Percentiles rank a stretch among this genome's conserved stretches.
Conservation (phyloP, 1,139 yeast genomes). For the Suzukiozyma palmioleophila region DNA sequence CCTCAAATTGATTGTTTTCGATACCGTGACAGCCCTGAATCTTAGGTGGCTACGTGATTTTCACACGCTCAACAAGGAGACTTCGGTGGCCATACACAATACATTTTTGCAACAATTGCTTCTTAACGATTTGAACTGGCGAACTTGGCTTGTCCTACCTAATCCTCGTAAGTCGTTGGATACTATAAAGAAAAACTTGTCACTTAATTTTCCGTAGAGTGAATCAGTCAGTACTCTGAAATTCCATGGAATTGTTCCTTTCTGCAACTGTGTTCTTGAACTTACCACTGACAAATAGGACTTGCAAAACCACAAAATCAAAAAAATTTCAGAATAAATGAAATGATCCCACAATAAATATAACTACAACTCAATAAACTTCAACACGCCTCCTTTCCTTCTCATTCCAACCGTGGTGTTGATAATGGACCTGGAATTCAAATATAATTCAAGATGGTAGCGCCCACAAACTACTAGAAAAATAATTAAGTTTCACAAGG, state of each 20-base stretch:
- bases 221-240: conserved; percentile 1
- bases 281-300: no score
- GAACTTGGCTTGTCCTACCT: background rate
- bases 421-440: no score
- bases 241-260: background rate
- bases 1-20: conserved; percentile 16
- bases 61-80: conserved; percentile 6
- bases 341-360: no score
- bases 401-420: no score
- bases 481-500: background rate
- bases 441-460: no score
- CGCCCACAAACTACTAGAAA: background rate
- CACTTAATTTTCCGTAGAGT: no score
- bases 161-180: background rate
- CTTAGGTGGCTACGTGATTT: conserved; percentile 15
- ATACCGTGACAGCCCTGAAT: conserved; percentile 14
- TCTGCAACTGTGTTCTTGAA: no score
- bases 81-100: background rate
- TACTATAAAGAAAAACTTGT: background rate
- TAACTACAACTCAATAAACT: no score
- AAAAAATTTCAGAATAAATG: no score
- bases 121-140: background rate
- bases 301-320: no score
- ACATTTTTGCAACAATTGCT: background rate
- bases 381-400: no score